Evolutionary conservation across 78 protist species (phyloP).

Genomic region (Creolimax fragrantissima): DNA sequence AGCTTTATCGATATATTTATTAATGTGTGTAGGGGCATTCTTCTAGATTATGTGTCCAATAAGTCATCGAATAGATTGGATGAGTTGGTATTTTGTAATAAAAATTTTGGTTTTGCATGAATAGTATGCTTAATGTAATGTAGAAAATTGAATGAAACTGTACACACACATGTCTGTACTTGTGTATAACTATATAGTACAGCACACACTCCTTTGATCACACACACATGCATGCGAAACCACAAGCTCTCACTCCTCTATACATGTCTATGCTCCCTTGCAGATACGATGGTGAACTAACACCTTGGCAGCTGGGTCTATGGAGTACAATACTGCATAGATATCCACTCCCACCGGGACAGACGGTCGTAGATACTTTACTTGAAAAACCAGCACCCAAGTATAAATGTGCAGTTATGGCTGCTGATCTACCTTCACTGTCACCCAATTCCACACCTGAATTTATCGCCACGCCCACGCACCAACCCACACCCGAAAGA

Average conservation of each 20-base stretch:
- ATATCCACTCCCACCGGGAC: conserved; percentile 15
- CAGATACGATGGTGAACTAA: conserved; percentile 15
- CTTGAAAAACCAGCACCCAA: neutral
- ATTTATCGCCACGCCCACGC: neutral
- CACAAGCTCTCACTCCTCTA: too few relatives aligned
- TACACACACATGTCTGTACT: neutral
- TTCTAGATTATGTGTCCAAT: too few relatives aligned
- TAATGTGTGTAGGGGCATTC: too few relatives aligned
- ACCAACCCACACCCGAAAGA: neutral
- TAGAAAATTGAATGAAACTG: neutral
- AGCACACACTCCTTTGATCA: neutral
- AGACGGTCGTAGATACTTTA: neutral
- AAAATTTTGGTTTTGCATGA: too few relatives aligned
- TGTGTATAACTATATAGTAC: neutral
- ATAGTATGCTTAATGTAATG: too few relatives aligned
- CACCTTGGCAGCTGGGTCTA: conserved; percentile 22
- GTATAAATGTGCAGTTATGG: neutral
- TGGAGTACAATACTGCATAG: neutral
- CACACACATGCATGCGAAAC: too few relatives aligned
- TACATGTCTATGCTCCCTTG: too few relatives aligned
- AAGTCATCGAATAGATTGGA: too few relatives aligned
- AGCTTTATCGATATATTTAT: too few relatives aligned
- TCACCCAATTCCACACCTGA: neutral
- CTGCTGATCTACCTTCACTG: neutral
- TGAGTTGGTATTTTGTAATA: too few relatives aligned